phyloP scores from a whole-genome alignment of 2,329 filamentous ascomycete species.

The Penicillium verrucosum region DNA sequence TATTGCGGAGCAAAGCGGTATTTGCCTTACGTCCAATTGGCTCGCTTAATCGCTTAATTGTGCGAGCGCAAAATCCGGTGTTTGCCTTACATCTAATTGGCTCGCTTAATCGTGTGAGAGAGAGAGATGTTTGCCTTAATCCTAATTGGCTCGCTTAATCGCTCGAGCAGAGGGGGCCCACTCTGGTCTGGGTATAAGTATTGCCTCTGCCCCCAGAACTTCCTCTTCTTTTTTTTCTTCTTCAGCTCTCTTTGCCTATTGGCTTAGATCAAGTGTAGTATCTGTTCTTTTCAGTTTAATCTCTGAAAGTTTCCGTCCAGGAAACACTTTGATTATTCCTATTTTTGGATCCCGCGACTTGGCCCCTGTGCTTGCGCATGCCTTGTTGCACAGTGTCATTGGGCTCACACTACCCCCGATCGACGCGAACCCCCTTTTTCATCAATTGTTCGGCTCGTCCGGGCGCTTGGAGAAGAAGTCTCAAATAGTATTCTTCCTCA shows the following conservation, averaged over 20 bases:
- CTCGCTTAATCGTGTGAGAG: no score
- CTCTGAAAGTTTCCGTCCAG: slow-evolving; percentile 76
- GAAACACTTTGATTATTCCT: slow-evolving; percentile 74
- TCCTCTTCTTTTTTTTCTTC: slow-evolving; percentile 45
- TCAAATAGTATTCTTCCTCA: no score
- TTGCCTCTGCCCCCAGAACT: slow-evolving; percentile 15
- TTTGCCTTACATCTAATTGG: no score
- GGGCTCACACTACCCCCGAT: slow-evolving; percentile 72
- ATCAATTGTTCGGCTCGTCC: slow-evolving; percentile 55
- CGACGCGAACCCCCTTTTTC: slow-evolving; percentile 62
- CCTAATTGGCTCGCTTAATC: no score
- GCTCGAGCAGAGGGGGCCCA: not conserved
- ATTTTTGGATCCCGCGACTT: slow-evolving; percentile 63
- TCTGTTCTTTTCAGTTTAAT: slow-evolving; percentile 99
- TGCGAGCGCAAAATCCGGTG: no score
- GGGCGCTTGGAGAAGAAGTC: slow-evolving; percentile 55
- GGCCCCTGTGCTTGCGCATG: slow-evolving; percentile 72
- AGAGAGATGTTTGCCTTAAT: no score
- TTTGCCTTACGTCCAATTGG: no score
- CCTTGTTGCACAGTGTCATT: slow-evolving; percentile 65
- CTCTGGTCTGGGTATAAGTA: slow-evolving; percentile 32
- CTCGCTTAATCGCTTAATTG: no score
- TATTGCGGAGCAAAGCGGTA: no score
- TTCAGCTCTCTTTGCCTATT: slow-evolving; percentile 54
- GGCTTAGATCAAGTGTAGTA: slow-evolving; percentile 93